phyloP scores from a whole-genome alignment of 2,329 filamentous ascomycete genomes.

The Calonectria hongkongensis region DNA sequence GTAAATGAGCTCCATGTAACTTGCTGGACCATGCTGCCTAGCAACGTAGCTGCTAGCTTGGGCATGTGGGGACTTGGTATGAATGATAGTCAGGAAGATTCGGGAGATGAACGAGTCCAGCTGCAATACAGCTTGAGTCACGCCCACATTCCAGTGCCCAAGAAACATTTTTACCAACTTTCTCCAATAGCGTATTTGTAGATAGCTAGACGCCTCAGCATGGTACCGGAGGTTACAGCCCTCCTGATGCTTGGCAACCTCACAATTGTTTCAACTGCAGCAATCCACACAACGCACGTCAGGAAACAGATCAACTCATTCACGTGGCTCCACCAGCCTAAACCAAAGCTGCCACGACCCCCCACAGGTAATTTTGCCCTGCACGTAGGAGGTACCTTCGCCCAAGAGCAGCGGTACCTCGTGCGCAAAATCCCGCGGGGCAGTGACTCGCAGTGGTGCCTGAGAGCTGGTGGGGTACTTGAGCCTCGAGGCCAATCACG shows the following conservation, averaged over 20 bases:
- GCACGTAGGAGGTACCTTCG: slow-evolving; percentile 5
- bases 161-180: neutral
- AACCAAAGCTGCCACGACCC: slow-evolving; percentile 29
- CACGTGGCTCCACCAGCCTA: slow-evolving; percentile 37
- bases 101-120: slow-evolving; percentile 16
- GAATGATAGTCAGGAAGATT: neutral
- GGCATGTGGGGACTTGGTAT: slow-evolving; percentile 3
- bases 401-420: slow-evolving; percentile 41
- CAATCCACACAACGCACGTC: neutral
- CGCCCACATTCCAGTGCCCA: neutral
- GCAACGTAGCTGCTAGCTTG: slow-evolving; percentile 34
- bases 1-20: slow-evolving; percentile 22
- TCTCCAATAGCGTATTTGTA: no score
- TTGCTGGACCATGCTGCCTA: slow-evolving; percentile 25
- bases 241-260: neutral
- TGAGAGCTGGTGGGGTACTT: slow-evolving; percentile 20
- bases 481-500: slow-evolving; percentile 48
- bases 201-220: neutral
- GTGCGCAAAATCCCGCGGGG: slow-evolving; percentile 23
- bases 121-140: neutral
- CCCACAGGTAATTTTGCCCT: slow-evolving; percentile 33
- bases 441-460: slow-evolving; percentile 45
- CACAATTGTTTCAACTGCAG: neutral
- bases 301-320: slow-evolving; percentile 23
- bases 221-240: neutral